phyloP scores from a whole-genome alignment of 2,329 filamentous ascomycete species.

The Raffaelea deltoideospora region DNA sequence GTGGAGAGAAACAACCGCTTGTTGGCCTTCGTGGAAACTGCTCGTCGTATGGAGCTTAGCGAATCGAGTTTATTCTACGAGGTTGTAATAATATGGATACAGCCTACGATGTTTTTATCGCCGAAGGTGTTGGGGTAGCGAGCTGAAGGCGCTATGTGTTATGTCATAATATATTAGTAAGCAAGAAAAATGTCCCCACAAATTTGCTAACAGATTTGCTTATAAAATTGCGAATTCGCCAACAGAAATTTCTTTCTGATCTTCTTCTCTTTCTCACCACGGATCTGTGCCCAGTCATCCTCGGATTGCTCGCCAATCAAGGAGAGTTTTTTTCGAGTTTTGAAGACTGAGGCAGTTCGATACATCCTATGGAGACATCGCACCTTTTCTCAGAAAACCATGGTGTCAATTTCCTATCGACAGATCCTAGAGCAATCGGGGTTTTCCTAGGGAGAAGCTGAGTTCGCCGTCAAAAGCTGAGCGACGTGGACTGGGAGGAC shows the following conservation, averaged over 20 bases:
- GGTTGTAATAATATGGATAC: not conserved
- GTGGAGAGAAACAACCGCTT: too few species aligned
- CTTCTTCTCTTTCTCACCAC: conserved; percentile 27
- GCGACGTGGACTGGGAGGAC: conserved; percentile 41
- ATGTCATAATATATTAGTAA: too few species aligned
- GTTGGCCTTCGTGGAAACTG: too few species aligned
- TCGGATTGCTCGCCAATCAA: conserved; percentile 41
- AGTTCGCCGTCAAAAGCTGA: conserved; percentile 55
- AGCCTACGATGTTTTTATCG: not conserved
- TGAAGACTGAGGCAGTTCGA: conserved; percentile 74
- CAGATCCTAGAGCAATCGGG: conserved; percentile 75
- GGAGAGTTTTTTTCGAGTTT: conserved; percentile 50
- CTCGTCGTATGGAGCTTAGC: conserved; percentile 1
- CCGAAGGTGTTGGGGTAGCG: not conserved
- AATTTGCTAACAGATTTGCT: too few species aligned
- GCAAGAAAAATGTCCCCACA: too few species aligned
- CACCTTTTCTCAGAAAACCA: conserved; percentile 22
- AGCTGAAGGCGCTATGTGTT: too few species aligned
- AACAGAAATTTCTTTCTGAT: conserved; percentile 18
- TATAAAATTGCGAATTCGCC: too few species aligned
- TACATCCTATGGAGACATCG: conserved; percentile 66
- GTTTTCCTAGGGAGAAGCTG: conserved; percentile 35
- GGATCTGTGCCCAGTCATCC: conserved; percentile 83
- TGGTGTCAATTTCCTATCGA: conserved; percentile 90
- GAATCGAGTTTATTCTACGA: not conserved